Evolutionary conservation across 1,139 yeast genomes (phyloP), one percentile per base, ranked within the genome.

Genomic region (Debaryomycetaceae sp.): DNA sequence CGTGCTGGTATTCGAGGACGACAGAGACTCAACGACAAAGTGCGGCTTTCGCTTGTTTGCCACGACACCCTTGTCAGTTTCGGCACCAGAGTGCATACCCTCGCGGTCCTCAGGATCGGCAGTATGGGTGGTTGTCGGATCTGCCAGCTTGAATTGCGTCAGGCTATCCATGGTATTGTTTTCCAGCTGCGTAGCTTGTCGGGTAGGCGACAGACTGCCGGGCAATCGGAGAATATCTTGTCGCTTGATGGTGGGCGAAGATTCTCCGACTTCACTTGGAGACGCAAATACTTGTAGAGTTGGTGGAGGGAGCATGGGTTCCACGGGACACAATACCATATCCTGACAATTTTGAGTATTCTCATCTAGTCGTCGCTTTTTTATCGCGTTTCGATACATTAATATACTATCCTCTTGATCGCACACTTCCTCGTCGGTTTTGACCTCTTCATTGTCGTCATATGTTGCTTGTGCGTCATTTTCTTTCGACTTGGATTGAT

Each of bases 381-480:
- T n/a, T n/a, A n/a, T n/a, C n/a, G n/a, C n/a, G 11, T 40, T 25
- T 20, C 33, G 28, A 10, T 18, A 18, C 8, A 10, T 10, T 6
- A 18, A 10, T 7, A 18, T 18, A 10, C 20, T 18, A 18, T 18
- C 20, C n/a, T n/a, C n/a, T n/a, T n/a, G n/a, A n/a, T n/a, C n/a
- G n/a, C n/a, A n/a, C n/a, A 27, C 30, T 25, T 40, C 44, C 3
- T 40, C 44, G 27, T 40, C 44, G 3, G 42, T 38, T 13, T 31
- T 24, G 7, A 40, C 37, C 24, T 34, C 38, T 20, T 32, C 34
- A 4, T 28, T 32, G 5, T 29, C 32, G 13, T 21, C 25, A 8
- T 26, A 22, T 6, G 24, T 24, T 14, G 20, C 23, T n/a, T 25
- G 29, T 13, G 20, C 24, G 7, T 22, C 7, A 18, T 18, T 10